phyloP scores from a whole-genome alignment of 1,139 yeast species.

The Candida smagusa region DNA sequence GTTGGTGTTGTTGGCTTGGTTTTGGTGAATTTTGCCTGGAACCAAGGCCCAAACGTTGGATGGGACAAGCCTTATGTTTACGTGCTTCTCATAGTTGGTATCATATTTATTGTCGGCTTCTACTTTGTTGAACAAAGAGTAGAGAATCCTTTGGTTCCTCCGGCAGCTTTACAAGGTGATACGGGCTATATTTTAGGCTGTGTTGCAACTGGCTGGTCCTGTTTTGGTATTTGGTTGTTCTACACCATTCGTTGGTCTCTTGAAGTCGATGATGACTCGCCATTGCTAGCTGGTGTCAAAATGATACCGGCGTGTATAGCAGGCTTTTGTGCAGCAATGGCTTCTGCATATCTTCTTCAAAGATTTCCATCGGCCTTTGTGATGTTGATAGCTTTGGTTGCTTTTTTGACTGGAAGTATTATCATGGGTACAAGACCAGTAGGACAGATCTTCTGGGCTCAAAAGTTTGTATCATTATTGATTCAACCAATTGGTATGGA shows the following conservation, averaged over 20 bases:
- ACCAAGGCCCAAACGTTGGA: conserved; percentile 61
- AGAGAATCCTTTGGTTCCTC: conserved; percentile 46
- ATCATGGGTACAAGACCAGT: conserved; percentile 45
- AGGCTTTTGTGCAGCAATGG: conserved; percentile 46
- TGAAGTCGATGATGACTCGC: conserved; percentile 26
- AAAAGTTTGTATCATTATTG: conserved; percentile 45
- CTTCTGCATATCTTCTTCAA: conserved; percentile 37
- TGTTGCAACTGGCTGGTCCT: conserved; percentile 57
- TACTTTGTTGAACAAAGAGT: conserved; percentile 32
- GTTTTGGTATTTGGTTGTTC: conserved; percentile 58
- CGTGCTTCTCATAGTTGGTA: conserved; percentile 47
- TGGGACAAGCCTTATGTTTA: conserved; percentile 53
- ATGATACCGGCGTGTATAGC: conserved; percentile 36
- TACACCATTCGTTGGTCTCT: conserved; percentile 39
- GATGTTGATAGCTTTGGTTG: conserved; percentile 43
- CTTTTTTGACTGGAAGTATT: conserved; percentile 39
- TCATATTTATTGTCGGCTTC: conserved; percentile 33
- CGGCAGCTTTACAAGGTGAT: conserved; percentile 36
- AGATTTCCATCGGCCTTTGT: conserved; percentile 39
- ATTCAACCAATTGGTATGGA: conserved; percentile 63
- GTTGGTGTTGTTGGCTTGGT: conserved; percentile 49
- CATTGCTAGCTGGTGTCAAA: conserved; percentile 38
- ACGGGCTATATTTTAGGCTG: conserved; percentile 47
- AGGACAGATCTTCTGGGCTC: conserved; percentile 52
- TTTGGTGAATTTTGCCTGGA: conserved; percentile 54